These are phyloP conservation scores for Papilionanthe hybrid DNA, from an alignment of 116 monocot species.

Conservation along the genomic window DNA sequence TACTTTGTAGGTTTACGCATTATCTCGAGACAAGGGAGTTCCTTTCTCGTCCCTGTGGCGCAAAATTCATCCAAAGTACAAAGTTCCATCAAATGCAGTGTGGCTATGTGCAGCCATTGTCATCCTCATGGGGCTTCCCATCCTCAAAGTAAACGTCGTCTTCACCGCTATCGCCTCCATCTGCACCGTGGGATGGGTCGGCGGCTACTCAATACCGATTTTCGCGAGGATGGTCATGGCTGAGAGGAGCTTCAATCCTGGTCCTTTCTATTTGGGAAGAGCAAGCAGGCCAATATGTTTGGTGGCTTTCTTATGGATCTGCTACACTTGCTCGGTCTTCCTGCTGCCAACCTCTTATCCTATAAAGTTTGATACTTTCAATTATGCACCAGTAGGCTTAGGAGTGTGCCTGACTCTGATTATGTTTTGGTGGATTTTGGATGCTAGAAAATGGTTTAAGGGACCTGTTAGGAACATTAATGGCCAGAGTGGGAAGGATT, in stretches of 20 bases:
- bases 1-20: constrained; percentile 45
- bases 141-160: constrained; percentile 57
- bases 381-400: constrained; percentile 66
- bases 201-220: constrained; percentile 71
- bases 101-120: constrained; percentile 66
- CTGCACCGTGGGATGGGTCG: constrained; percentile 64
- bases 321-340: constrained; percentile 71
- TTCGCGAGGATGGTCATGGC: constrained; percentile 66
- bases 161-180: constrained; percentile 72
- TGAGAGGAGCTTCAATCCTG: constrained; percentile 56
- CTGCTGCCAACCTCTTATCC: constrained; percentile 63
- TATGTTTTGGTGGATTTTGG: constrained; percentile 69
- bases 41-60: constrained; percentile 74
- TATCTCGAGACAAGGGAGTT: constrained; percentile 60
- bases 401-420: constrained; percentile 44
- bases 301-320: constrained; percentile 74
- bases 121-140: constrained; percentile 55
- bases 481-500: constrained; percentile 33
- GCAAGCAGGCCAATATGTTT: constrained; percentile 55
- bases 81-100: constrained; percentile 67
- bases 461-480: constrained; percentile 74
- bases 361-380: constrained; percentile 53
- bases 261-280: constrained; percentile 63
- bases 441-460: constrained; percentile 83
- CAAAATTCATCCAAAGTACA: constrained; percentile 53